These are phyloP conservation scores for Podaxis sp. DNA, from an alignment of 768 basidiomycete species.

Conservation along the genomic window DNA sequence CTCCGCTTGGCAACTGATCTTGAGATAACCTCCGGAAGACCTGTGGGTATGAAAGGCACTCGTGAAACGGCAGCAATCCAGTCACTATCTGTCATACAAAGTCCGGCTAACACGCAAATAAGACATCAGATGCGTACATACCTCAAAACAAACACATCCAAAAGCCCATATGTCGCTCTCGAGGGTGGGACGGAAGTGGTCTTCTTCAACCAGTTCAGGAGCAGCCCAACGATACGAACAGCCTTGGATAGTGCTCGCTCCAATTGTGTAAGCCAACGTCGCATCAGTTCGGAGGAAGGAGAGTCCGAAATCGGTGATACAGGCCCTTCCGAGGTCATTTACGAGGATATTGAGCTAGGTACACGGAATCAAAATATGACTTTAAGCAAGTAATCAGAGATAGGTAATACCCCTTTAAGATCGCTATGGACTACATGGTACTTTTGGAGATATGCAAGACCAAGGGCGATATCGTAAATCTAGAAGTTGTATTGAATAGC, in stretches of 20 bases:
- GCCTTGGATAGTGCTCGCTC: background rate
- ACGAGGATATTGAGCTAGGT: constrained; percentile 18
- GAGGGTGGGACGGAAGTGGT: background rate
- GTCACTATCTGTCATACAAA: background rate
- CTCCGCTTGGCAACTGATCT: background rate
- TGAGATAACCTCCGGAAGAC: background rate
- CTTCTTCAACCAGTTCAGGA: constrained; percentile 15
- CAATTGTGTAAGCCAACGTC: background rate
- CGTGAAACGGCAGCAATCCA: background rate
- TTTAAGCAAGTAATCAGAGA: background rate
- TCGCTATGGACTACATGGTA: constrained; percentile 17
- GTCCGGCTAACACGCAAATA: background rate
- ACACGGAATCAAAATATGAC: background rate
- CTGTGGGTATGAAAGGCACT: background rate
- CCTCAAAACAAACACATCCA: constrained; percentile 19
- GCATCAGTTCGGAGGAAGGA: constrained; percentile 9
- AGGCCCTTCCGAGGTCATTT: constrained; percentile 11
- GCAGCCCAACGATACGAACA: constrained; percentile 18
- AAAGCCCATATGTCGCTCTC: constrained; percentile 21
- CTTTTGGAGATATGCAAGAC: constrained; percentile 14
- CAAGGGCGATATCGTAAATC: constrained; percentile 16
- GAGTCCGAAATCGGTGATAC: constrained; percentile 19
- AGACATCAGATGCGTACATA: background rate
- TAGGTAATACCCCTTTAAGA: constrained; percentile 16
- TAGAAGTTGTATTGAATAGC: background rate